phyloP scores from a whole-genome alignment of 768 basidiomycete genomes.

The Pulveroboletus frians region DNA sequence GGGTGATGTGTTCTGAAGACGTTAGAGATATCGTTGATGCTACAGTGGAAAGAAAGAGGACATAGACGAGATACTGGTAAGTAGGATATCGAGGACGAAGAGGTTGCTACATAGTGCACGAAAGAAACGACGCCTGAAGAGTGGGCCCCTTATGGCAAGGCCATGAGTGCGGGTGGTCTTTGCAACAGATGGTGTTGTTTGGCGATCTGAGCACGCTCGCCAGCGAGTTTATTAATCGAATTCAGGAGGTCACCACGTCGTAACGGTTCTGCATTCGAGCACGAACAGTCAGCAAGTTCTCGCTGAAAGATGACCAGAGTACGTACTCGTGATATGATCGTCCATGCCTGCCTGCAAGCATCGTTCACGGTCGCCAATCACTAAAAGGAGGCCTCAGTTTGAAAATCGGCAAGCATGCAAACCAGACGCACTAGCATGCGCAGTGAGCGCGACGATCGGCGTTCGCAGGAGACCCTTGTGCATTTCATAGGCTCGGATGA shows the following conservation, averaged over 20 bases:
- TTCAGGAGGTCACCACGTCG: constrained; percentile 76
- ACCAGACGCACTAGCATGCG: constrained; percentile 80
- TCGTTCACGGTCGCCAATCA: constrained; percentile 83
- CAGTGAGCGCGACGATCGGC: constrained; percentile 95
- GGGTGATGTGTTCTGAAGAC: background rate
- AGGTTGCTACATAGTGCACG: background rate
- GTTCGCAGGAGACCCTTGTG: constrained; percentile 63
- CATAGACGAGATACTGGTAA: background rate
- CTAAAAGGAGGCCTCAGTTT: constrained; percentile 34
- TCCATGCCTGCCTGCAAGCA: constrained; percentile 79
- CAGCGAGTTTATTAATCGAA: constrained; percentile 74
- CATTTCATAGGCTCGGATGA: constrained; percentile 82
- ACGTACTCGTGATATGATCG: constrained; percentile 77
- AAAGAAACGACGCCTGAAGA: background rate
- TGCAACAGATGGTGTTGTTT: constrained; percentile 31
- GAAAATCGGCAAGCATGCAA: background rate
- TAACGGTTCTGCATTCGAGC: constrained; percentile 55
- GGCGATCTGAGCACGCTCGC: constrained; percentile 45
- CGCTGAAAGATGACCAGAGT: background rate
- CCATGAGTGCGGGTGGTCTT: constrained; percentile 30
- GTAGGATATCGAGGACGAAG: constrained; percentile 12
- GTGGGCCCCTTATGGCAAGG: constrained; percentile 12
- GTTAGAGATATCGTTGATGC: constrained; percentile 5
- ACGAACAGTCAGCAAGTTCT: constrained; percentile 1
- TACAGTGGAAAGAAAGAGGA: constrained; percentile 9